phyloP scores from a whole-genome alignment of 2,329 filamentous ascomycete genomes.

The Calonectria ilicicola region DNA sequence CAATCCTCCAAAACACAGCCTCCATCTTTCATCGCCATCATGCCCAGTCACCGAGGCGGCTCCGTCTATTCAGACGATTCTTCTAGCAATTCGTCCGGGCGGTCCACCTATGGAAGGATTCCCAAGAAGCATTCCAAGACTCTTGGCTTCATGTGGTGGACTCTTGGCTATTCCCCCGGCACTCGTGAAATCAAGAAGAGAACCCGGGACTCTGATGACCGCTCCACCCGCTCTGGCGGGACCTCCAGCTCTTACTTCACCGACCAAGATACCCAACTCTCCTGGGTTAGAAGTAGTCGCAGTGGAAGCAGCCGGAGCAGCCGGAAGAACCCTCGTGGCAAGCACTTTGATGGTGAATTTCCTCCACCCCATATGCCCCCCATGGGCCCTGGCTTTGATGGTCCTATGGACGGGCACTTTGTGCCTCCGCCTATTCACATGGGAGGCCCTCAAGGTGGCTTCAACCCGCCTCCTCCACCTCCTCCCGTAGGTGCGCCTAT shows the following conservation, averaged over 20 bases:
- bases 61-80: slow-evolving; percentile 39
- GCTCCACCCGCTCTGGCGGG: slow-evolving; percentile 33
- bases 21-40: slow-evolving; percentile 22
- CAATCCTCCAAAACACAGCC: not conserved
- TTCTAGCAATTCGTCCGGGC: slow-evolving; percentile 38
- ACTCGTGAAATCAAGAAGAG: slow-evolving; percentile 43
- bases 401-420: slow-evolving; percentile 31
- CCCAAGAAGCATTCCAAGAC: slow-evolving; percentile 39
- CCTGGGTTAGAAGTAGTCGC: slow-evolving; percentile 36
- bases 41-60: slow-evolving; percentile 19
- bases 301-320: slow-evolving; percentile 32
- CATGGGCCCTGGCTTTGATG: slow-evolving; percentile 6
- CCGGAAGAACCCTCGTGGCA: slow-evolving; percentile 34
- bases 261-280: slow-evolving; percentile 40
- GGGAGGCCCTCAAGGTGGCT: slow-evolving; percentile 33
- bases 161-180: slow-evolving; percentile 39
- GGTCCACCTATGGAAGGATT: slow-evolving; percentile 40
- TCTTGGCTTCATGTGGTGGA: slow-evolving; percentile 44
- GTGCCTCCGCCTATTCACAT: slow-evolving; percentile 26
- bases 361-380: slow-evolving; percentile 32
- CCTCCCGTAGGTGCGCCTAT: not conserved
- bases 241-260: slow-evolving; percentile 36
- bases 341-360: slow-evolving; percentile 41
- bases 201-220: slow-evolving; percentile 42
- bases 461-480: slow-evolving; percentile 15